Conservation (phyloP, 192 early-diverging fungal genomes). For the Linnemannia elongata region DNA sequence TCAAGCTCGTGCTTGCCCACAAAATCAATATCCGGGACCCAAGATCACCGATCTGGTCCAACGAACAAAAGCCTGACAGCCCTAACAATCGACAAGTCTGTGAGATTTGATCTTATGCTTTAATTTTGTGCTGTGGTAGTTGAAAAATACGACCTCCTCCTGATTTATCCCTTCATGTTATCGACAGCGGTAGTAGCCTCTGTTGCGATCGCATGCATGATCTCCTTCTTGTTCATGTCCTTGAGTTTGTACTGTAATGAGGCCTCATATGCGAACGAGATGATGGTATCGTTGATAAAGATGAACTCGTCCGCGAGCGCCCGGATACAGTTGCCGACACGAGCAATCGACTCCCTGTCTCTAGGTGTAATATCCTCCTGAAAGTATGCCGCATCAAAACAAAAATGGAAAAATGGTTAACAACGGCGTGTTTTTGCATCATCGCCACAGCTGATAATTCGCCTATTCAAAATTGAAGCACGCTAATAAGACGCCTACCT, state of each 20-base stretch:
- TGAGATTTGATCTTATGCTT: too few species aligned
- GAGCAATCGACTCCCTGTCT: conserved; percentile 88
- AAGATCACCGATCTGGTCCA: too few species aligned
- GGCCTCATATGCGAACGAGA: conserved; percentile 93
- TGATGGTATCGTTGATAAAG: conserved; percentile 90
- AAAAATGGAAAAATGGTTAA: background rate
- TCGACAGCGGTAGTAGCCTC: conserved; percentile 43
- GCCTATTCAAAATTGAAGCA: background rate
- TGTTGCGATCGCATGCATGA: conserved; percentile 60
- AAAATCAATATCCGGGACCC: too few species aligned
- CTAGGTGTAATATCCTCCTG: conserved; percentile 73
- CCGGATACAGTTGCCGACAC: conserved; percentile 89
- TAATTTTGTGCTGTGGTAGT: too few species aligned
- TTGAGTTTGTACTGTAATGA: conserved; percentile 72
- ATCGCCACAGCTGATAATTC: background rate
- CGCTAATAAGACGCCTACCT: conserved; percentile 61
- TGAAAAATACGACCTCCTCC: too few species aligned
- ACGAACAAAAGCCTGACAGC: too few species aligned
- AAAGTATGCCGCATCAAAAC: background rate
- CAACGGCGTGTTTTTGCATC: background rate
- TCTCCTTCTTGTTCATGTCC: conserved; percentile 70
- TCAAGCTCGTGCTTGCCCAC: too few species aligned
- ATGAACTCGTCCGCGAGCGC: conserved; percentile 83
- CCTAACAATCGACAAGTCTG: too few species aligned
- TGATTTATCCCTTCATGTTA: conserved; percentile 37